Evolutionary conservation across 1,139 yeast species (phyloP), one percentile per base, ranked within the genome.

Genomic region (Zygotorulaspora mrakii): DNA sequence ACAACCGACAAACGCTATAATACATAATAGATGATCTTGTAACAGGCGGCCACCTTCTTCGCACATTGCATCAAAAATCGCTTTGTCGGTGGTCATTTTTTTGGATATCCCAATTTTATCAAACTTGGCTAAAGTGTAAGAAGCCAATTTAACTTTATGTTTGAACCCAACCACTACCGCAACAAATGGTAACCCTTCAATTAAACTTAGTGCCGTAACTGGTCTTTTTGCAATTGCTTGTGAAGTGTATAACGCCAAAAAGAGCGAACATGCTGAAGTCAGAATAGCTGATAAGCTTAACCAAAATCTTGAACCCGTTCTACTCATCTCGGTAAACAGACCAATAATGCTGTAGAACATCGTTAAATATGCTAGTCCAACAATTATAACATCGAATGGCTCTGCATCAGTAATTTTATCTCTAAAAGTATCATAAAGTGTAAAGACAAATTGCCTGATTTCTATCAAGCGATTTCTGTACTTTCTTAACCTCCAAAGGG

Each of bases 91-190:
- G 5, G 59, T 54, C 33, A 63, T 56, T 31, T 57, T 58, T 31
- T 54, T 54, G 2, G 62, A 54, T 26, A 55, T 46, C 30, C 67
- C 66, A 33, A 60, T 54, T 43, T 49, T 59, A 39, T 57, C 54
- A 41, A 55, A 58, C 39, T 64, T 55, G 45, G 65, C 53, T 40
- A 59, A 35, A 20, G 66, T 54, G 35, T 71, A 65, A 20, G 80
- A 71, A 1, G 96, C 85, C 51, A 89, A 74, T 20, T 80, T 73
- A 18, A 87, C 77, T 58, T 91, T 88, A 62, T 86, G 87, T 58
- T 88, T 89, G 66, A 91, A 91, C 1, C 98, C 98, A 56, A 91
- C 79, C 7, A 89, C 82, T 17, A 95, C 91, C 14, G 89, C 95
- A 55, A 91, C 73, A 64, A 91, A 91, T 17, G 98, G 98, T 36